These are phyloP conservation scores for Ophiocordyceps camponoti-saundersi DNA, from an alignment of 2,329 filamentous ascomycete genomes.

Conservation along the genomic window DNA sequence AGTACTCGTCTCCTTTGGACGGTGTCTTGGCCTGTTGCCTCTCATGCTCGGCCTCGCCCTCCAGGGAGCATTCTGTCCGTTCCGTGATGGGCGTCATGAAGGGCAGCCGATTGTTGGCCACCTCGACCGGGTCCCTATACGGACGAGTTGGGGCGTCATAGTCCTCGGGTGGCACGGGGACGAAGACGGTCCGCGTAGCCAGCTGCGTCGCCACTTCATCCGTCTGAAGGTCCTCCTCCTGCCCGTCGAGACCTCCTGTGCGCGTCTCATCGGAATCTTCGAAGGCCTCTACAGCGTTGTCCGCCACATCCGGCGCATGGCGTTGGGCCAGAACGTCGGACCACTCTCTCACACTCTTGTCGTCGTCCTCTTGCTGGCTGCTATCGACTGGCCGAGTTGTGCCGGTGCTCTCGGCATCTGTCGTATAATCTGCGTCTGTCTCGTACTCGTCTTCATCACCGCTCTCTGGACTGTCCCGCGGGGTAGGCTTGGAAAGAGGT, in stretches of 20 bases:
- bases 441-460: constrained; percentile 55
- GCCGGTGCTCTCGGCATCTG: constrained; percentile 66
- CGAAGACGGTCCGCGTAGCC: constrained; percentile 45
- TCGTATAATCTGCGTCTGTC: constrained; percentile 62
- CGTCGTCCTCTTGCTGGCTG: constrained; percentile 27
- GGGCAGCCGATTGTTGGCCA: constrained; percentile 78
- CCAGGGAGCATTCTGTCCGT: constrained; percentile 77
- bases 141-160: constrained; percentile 65
- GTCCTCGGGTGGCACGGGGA: constrained; percentile 71
- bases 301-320: constrained; percentile 37
- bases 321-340: constrained; percentile 69
- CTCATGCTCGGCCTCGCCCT: constrained; percentile 42
- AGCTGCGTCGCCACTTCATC: neutral
- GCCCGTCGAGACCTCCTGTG: constrained; percentile 15
- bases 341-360: constrained; percentile 62
- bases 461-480: constrained; percentile 19
- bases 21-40: constrained; percentile 56
- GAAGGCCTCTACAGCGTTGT: constrained; percentile 10
- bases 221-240: constrained; percentile 9
- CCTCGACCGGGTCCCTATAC: constrained; percentile 62
- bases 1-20: constrained; percentile 32
- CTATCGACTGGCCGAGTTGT: constrained; percentile 51
- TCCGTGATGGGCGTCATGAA: constrained; percentile 99
- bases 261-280: constrained; percentile 17
- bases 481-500: constrained; percentile 25